These are phyloP conservation scores for Clarireedia sp. DNA, from an alignment of 2,329 filamentous ascomycete genomes.

Conservation along the genomic window DNA sequence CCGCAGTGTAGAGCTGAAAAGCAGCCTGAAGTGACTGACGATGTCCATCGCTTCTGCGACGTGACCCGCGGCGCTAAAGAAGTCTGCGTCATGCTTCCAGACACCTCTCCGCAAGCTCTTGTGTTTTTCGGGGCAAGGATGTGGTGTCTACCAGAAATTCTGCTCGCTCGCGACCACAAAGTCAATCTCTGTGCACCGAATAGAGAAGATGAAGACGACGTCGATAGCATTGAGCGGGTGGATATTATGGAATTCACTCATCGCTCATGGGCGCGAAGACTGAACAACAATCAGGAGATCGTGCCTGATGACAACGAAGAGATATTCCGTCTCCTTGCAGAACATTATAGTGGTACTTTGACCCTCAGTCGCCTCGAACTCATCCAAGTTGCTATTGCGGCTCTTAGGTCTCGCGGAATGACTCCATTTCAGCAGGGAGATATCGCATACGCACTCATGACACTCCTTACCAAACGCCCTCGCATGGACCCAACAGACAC, in stretches of 20 bases:
- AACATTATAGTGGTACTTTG: slow-evolving; percentile 8
- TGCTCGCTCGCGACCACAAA: slow-evolving; percentile 10
- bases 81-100: slow-evolving; percentile 7
- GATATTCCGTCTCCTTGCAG: slow-evolving; percentile 7
- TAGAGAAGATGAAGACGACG: not conserved
- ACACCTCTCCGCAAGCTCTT: not conserved
- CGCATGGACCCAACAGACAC: slow-evolving; percentile 23
- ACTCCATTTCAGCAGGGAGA: slow-evolving; percentile 20
- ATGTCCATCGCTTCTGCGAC: slow-evolving; percentile 12
- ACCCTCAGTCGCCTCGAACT: slow-evolving; percentile 6
- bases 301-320: slow-evolving; percentile 7
- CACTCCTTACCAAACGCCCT: slow-evolving; percentile 25
- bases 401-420: slow-evolving; percentile 4
- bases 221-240: slow-evolving; percentile 6
- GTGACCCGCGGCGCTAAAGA: slow-evolving; percentile 7
- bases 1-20: slow-evolving; percentile 3
- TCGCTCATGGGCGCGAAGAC: slow-evolving; percentile 6
- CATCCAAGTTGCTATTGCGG: slow-evolving; percentile 5
- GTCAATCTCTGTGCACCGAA: slow-evolving; percentile 2
- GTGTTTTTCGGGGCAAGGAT: slow-evolving; percentile 9
- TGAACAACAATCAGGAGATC: not conserved
- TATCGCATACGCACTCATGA: slow-evolving; percentile 30
- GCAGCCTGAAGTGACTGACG: slow-evolving; percentile 9
- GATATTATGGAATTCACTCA: slow-evolving; percentile 12
- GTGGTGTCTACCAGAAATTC: slow-evolving; percentile 9